Base-by-base conservation (phyloP, 192 early-diverging fungal species). In the Backusella australiensis region DNA sequence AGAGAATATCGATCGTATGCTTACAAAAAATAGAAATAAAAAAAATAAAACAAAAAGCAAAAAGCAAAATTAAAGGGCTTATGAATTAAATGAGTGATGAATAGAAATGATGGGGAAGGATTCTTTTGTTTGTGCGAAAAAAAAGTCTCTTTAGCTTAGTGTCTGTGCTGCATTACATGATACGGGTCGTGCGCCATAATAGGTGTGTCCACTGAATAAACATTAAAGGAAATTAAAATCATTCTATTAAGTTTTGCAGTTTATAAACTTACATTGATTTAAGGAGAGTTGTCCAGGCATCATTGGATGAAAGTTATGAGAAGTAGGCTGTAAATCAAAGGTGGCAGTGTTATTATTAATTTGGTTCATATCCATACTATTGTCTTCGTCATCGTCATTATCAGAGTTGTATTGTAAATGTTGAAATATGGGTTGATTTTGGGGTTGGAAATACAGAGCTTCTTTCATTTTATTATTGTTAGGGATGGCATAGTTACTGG, bases 351-450 rank as follows among this genome's bases (percentile, higher is more conserved):
- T 49, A 49, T n/a, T n/a, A 49, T 63, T 63, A 14, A 63, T 63
- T 29, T 29, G 11, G 12, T 63, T 63, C 21, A 63, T 63, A 63
- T 63, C 56, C 56, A 63, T 63, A 29, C 56, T 63, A 63, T 63
- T 63, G 8, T 63, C 56, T 63, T 76, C 75, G 14, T 76, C 75
- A 8, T 65, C 67, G 15, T 69, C 73, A 17, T 52, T 59, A 39
- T 21, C 67, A 29, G 44, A 42, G n/a, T 26, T 63, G 26, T 63
- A 63, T 12, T 63, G 56, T 63, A 63, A 63, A 29, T 1, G 8
- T 63, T 63, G 56, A 12, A 63, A 63, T 12, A 63, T 63, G 29
- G 56, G 56, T 29, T 63, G 56, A n/a, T 2, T 63, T 63, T 63
- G 56, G 11, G 21, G 23, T 63, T 63, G 56, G 26, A 29, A 63